These are phyloP conservation scores for Aspergillus nomiae DNA, from an alignment of 2,329 filamentous ascomycete species.

Conservation along the genomic window DNA sequence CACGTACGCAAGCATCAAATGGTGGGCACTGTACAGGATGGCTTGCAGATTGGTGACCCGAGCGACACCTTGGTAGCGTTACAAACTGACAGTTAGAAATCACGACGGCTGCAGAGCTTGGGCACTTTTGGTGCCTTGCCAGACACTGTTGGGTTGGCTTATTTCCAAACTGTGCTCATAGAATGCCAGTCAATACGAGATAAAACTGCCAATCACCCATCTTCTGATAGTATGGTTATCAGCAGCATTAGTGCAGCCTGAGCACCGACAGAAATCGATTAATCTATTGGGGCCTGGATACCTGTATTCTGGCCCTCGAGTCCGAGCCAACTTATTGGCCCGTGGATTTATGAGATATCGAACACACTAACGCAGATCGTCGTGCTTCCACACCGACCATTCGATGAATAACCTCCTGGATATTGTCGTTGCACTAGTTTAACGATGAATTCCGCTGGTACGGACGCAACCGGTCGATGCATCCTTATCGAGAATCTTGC, in stretches of 20 bases:
- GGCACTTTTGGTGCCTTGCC: constrained; percentile 1
- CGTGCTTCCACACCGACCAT: constrained; percentile 18
- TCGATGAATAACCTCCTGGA: constrained; percentile 16
- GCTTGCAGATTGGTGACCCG: not conserved
- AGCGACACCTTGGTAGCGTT: not conserved
- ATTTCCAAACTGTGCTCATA: not conserved
- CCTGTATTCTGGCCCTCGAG: not conserved
- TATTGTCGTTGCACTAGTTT: not conserved
- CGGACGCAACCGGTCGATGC: not conserved
- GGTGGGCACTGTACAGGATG: constrained; percentile 4
- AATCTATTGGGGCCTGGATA: constrained; percentile 9
- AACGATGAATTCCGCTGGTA: not conserved
- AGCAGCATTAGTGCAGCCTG: not conserved
- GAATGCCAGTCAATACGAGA: not conserved
- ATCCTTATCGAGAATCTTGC: not conserved
- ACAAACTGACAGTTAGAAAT: not conserved
- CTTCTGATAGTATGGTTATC: not conserved
- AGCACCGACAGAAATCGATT: constrained; percentile 14
- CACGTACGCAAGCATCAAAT: constrained; percentile 2
- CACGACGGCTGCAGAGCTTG: not conserved
- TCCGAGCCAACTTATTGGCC: constrained; percentile 3
- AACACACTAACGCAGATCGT: constrained; percentile 11
- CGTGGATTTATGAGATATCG: constrained; percentile 14
- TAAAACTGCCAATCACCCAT: not conserved
- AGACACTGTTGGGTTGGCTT: not conserved